Percentiles rank a stretch among this genome's conserved stretches.
Evolutionary conservation across 2,329 filamentous ascomycete species (phyloP).

Genomic region (Fusarium pseudocircinatum): DNA sequence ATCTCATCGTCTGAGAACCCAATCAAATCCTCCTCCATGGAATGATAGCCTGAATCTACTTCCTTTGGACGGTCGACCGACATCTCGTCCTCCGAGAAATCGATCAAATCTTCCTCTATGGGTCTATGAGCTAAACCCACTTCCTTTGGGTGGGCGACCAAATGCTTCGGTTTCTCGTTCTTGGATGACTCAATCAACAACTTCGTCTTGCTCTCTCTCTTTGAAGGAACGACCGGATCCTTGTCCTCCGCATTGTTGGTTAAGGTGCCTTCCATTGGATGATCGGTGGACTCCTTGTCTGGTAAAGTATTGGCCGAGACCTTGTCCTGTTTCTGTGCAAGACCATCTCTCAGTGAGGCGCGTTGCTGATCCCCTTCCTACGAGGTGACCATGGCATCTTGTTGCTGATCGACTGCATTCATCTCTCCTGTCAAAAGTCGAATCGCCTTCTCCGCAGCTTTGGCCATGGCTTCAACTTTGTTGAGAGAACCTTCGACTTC

Average conservation of each 20-base stretch:
- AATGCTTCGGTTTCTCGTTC: neutral
- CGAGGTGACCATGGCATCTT: neutral
- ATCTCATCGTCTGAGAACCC: neutral
- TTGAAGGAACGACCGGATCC: neutral
- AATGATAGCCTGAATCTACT: neutral
- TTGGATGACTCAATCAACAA: neutral
- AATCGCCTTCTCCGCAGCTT: slow-evolving; percentile 64
- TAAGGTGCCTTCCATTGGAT: neutral
- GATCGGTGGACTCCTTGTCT: neutral
- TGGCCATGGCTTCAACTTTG: slow-evolving; percentile 63
- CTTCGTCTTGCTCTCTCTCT: neutral
- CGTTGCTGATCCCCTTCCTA: neutral
- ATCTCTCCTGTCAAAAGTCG: slow-evolving; percentile 44
- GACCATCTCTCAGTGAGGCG: neutral
- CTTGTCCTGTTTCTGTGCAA: neutral
- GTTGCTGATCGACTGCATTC: neutral
- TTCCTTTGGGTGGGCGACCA: neutral
- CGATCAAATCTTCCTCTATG: neutral
- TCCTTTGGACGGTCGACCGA: neutral
- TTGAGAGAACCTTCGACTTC: slow-evolving; percentile 57
- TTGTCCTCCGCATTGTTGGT: neutral
- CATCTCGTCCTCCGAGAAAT: neutral
- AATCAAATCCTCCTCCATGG: neutral
- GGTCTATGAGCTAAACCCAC: neutral
- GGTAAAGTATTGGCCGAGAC: neutral